A percentile compares a stretch with the other conserved stretches of the same genome.
These are phyloP conservation scores for Mentha longifolia DNA, from an alignment of 257 asterid genomes.

Conservation along the genomic window DNA sequence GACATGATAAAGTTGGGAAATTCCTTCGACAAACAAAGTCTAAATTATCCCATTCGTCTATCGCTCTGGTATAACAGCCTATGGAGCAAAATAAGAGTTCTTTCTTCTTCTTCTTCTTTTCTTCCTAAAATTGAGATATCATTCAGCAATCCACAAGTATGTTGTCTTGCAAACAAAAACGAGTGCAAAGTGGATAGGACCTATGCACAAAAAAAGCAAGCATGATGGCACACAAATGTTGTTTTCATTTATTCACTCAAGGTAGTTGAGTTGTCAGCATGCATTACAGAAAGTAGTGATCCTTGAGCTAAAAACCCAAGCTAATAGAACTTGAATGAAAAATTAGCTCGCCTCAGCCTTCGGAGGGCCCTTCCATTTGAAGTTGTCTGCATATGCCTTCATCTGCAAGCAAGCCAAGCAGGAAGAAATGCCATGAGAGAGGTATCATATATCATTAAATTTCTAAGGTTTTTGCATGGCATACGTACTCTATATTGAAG, in stretches of 20 bases:
- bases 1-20: too few species aligned
- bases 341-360: conserved; percentile 45
- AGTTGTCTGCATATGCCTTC: conserved; percentile 90
- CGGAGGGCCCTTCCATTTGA: conserved; percentile 97
- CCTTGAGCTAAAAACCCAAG: conserved; percentile 15
- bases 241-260: conserved; percentile 39
- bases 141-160: conserved; percentile 14
- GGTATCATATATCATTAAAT: background rate
- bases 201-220: background rate
- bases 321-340: conserved; percentile 5
- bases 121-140: background rate
- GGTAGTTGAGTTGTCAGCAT: conserved; percentile 4
- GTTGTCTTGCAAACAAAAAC: background rate
- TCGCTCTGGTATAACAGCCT: too few species aligned
- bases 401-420: conserved; percentile 46
- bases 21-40: too few species aligned
- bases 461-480: background rate
- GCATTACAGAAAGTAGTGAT: conserved; percentile 4
- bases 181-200: conserved; percentile 14
- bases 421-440: conserved; percentile 17
- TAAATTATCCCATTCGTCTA: too few species aligned
- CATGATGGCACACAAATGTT: background rate
- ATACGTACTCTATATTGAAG: too few species aligned
- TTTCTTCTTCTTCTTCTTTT: too few species aligned
- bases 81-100: too few species aligned